Evolutionary conservation across 106 monocot genomes (phyloP), one percentile per base, ranked within the genome.

Genomic region (Allium sativum): DNA sequence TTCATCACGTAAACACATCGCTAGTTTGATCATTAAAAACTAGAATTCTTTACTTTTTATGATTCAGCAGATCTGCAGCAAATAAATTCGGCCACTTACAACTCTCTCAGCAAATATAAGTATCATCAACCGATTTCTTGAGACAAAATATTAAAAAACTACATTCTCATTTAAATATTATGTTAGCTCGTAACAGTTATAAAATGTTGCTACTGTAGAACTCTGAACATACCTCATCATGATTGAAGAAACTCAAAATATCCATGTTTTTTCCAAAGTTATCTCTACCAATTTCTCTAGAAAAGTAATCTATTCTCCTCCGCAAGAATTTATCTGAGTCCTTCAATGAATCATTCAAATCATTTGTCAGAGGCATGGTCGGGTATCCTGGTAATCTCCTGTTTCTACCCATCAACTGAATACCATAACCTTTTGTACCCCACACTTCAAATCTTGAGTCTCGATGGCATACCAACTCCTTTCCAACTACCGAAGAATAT

Each of bases 361-460:
- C 72, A 73, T 9, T 61, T 40, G 53, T 67, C 56, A 74, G 11
- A 15, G 48, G 63, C n/a, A 55, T 44, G 4, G 68, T 62, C 20
- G 54, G 72, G 69, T 88, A 92, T 51, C 74, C 87, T 50, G 91
- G 98, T 15, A 98, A 62, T 76, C 81, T 99, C 55, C 85, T 77
- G 47, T 68, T 85, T 56, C 77, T 76, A 8, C 80, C 82, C 48
- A 70, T 76, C 31, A 75, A 58, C 21, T 87, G 84, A 70, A 76
- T 72, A 61, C 64, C 64, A 66, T 85, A 82, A 18, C 98, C 98
- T 69, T 81, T 88, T 40, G 77, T 85, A 14, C 79, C 81, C 92
- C 91, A 92, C 18, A 98, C 70, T 64, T 99, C 92, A 75, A 92
- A 92, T 42, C 98, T 84, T 14, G 92, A 68, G 55, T 98, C 92